Percentiles rank a stretch among this genome's conserved stretches.
phyloP scores from a whole-genome alignment of 495 filamentous ascomycete species.

The Neurospora africana region DNA sequence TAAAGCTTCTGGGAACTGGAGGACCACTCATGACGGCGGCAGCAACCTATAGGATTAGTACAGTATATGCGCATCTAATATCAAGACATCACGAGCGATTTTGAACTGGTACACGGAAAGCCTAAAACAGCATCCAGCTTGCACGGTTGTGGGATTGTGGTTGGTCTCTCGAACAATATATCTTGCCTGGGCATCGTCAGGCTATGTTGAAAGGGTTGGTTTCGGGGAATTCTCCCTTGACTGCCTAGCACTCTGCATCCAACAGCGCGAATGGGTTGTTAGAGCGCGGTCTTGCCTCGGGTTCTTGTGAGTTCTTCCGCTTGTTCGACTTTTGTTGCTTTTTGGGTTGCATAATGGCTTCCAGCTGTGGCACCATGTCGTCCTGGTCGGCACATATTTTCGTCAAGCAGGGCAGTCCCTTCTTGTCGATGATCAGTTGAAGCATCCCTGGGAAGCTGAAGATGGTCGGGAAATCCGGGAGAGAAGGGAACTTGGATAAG shows the following conservation, averaged over 20 bases:
- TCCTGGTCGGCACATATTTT: slow-evolving; percentile 5
- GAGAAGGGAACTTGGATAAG: slow-evolving; percentile 10
- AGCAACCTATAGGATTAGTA: background rate
- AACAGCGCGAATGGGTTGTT: background rate
- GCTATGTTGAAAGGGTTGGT: background rate
- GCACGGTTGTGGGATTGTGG: background rate
- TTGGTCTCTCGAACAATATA: background rate
- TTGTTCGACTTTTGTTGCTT: slow-evolving; percentile 1
- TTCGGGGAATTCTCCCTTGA: background rate
- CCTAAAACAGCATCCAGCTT: background rate
- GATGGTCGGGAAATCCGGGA: slow-evolving; percentile 12
- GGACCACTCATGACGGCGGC: background rate
- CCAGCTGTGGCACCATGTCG: slow-evolving; percentile 10
- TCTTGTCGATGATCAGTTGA: slow-evolving; percentile 1
- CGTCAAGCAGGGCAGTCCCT: slow-evolving; percentile 6
- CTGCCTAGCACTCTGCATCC: background rate
- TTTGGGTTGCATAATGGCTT: background rate
- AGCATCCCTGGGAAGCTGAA: slow-evolving; percentile 11
- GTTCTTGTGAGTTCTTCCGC: slow-evolving; percentile 1
- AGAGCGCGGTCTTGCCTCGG: background rate
- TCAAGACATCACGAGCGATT: background rate
- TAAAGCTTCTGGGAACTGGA: background rate
- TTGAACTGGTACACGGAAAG: background rate
- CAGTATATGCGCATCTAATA: background rate
- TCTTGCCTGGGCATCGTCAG: background rate